phyloP scores from a whole-genome alignment of 495 filamentous ascomycete genomes.

The Tricharina praecox region DNA sequence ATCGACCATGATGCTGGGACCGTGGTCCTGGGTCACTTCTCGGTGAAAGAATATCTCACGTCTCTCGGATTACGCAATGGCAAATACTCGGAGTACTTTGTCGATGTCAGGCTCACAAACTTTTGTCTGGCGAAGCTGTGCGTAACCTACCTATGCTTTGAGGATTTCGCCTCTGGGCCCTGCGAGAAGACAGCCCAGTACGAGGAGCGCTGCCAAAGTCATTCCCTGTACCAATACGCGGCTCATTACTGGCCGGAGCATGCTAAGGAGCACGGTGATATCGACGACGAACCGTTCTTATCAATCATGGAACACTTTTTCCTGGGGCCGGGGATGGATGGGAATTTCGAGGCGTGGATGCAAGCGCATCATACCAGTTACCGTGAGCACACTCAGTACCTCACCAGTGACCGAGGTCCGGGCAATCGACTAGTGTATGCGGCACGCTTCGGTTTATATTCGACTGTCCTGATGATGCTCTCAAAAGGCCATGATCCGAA shows the following conservation, averaged over 20 bases:
- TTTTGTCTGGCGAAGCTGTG: constrained; percentile 6
- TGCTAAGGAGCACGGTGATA: not conserved
- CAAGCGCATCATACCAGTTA: not conserved
- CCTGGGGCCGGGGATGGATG: not conserved
- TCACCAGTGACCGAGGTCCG: not conserved
- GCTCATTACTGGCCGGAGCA: not conserved
- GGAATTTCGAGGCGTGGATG: not conserved
- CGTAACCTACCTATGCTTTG: constrained; percentile 13
- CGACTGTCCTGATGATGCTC: not conserved
- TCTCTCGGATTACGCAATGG: not conserved
- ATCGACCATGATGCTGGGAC: not conserved
- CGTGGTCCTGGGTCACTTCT: not conserved
- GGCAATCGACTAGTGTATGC: not conserved
- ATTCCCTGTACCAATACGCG: not conserved
- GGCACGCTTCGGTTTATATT: not conserved
- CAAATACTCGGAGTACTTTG: not conserved
- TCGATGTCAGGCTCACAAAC: not conserved
- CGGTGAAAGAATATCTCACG: not conserved
- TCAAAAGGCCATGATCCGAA: not conserved
- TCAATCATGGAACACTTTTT: not conserved
- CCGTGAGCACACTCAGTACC: no score
- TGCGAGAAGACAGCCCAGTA: not conserved
- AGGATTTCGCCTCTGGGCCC: constrained; percentile 1
- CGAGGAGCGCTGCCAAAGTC: not conserved
- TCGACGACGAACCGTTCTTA: not conserved